Evolutionary conservation across 441 rosid genomes (phyloP), one percentile per base, ranked within the genome.

Genomic region (Pelargonium exstipulatum): DNA sequence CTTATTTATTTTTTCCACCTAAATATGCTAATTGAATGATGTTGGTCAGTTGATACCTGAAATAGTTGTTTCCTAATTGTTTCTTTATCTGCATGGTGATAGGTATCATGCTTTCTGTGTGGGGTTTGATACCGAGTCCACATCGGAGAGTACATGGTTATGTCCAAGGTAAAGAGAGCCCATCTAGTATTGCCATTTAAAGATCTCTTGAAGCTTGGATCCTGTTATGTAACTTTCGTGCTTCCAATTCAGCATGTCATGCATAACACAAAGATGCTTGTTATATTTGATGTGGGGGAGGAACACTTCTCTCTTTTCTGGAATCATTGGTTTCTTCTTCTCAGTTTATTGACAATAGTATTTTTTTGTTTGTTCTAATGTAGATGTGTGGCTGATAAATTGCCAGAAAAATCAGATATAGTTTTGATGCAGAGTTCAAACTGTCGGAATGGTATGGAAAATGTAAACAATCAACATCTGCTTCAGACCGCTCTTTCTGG

Each of bases 101-200:
- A 95, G 99, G 99, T 95, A 90, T 84, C 99, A 95, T 86, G 99
- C 98, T 65, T 75, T 86, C 73, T 95, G 99, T 74, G 99, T 95
- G 73, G 98, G 96, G 40, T 95, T 95, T 86, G 95, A 95, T 84
- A 74, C 91, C 20, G 96, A 92, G 79, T 76, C 80, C 65, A 80
- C 95, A 70, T 80, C 86, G 69, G 99, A 95, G 76, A 91, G 87
- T 79, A 81, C 96, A 65, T 95, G 99, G 99, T 76, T 87, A 76
- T 95, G 99, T 79, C 99, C 97, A 40, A 90, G 99, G 99, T 92
- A 86, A 72, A 79, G 67, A 62, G 20, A 29, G 10, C 65, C 32
- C 53, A 18, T 40, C 32, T 67, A 66, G 48, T 65, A 14, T 22
- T 66, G 48, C 43, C 45, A 60, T 10, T 51, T 66, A 40, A 65